A percentile compares a stretch with the other conserved stretches of the same genome.
These are phyloP conservation scores for Durusdinium trenchii DNA, from an alignment of 73 alveolate genomes.

Conservation along the genomic window DNA sequence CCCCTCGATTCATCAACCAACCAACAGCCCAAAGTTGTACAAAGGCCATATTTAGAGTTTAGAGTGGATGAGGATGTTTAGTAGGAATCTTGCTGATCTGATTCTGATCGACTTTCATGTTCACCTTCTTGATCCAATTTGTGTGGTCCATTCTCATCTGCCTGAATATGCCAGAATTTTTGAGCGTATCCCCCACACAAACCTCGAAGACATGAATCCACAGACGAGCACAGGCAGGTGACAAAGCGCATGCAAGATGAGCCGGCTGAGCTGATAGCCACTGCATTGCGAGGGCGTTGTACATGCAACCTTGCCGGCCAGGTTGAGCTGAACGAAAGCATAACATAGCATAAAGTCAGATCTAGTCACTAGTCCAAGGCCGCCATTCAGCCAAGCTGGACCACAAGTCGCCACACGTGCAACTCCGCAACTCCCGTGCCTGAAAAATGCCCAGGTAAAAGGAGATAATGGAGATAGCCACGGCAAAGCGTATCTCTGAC, in stretches of 20 bases:
- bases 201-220: no score
- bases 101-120: no score
- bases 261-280: constrained; percentile 88
- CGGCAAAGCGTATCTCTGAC: constrained; percentile 91
- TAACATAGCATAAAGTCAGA: neutral
- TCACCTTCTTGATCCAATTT: no score
- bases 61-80: no score
- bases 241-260: constrained; percentile 61
- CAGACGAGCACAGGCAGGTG: neutral
- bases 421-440: neutral
- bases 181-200: no score
- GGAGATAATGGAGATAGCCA: constrained; percentile 83
- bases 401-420: neutral
- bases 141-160: no score
- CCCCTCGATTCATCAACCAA: no score
- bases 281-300: constrained; percentile 67
- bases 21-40: no score
- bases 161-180: no score
- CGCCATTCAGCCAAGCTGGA: neutral
- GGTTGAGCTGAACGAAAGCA: neutral
- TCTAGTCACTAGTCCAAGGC: neutral
- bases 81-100: no score
- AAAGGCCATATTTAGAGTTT: no score
- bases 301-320: constrained; percentile 63
- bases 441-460: constrained; percentile 83